Evolutionary conservation across 768 basidiomycete genomes (phyloP), one percentile per base, ranked within the genome.

Genomic region (Trametes punicea): DNA sequence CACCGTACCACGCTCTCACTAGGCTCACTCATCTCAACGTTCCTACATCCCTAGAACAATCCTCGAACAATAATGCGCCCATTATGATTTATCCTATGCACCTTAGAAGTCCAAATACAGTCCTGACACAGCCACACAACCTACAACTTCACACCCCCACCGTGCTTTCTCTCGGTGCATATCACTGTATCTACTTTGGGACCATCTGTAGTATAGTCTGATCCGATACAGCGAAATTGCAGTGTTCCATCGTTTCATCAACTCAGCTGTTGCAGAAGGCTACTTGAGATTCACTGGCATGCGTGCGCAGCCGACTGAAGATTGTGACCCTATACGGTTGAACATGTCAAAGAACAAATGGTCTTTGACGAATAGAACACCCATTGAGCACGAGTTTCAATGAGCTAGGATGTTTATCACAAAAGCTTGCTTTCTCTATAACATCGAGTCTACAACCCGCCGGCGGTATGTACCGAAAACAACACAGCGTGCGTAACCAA

Each of bases 201-300:
- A 54, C 44, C 44, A 18, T 31, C 34, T 54, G 52, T 54, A 54
- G 52, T 54, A 54, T 54, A 54, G 44, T 54, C 52, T 46, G 25
- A 52, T 46, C 34, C 34, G 51, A 39, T 54, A 46, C 52, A 46
- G 52, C 52, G 44, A 10, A 44, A 54, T 46, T 54, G 0, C 34
- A 36, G n/a, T n/a, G n/a, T n/a, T 36, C 13, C 34, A 36, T 36
- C 34, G 34, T 36, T 5, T 36, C 34, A 15, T 36, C 34, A 8
- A 36, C 5, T n/a, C 5, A 36, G 13, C 8, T 9, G 13, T 36
- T 15, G 34, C 34, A n/a, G n/a, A n/a, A n/a, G n/a, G n/a, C n/a
- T n/a, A n/a, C n/a, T n/a, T n/a, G n/a, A n/a, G n/a, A n/a, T n/a
- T n/a, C n/a, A n/a, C n/a, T n/a, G n/a, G n/a, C n/a, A n/a, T n/a